phyloP scores from a whole-genome alignment of 2,329 filamentous ascomycete genomes.

The Aureobasidium sp. region DNA sequence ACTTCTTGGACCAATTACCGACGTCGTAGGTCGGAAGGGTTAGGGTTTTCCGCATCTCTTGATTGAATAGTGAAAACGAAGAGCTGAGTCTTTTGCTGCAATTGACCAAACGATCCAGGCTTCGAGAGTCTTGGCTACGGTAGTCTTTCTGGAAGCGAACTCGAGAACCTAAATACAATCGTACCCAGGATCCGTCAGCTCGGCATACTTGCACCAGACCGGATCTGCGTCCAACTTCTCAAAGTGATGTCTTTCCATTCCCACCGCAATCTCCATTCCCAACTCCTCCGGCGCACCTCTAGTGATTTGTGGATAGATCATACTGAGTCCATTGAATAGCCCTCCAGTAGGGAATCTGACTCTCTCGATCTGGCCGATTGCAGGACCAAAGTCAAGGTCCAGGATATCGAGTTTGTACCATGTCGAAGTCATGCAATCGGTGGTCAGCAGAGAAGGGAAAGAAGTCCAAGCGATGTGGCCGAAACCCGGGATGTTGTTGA shows the following conservation, averaged over 20 bases:
- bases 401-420: slow-evolving; percentile 12
- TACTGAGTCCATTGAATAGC: slow-evolving; percentile 2
- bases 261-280: slow-evolving; percentile 5
- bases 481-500: background rate
- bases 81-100: no score
- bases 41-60: no score
- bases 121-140: no score
- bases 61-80: no score
- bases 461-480: slow-evolving; percentile 1
- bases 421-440: background rate
- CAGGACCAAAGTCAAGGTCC: background rate
- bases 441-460: background rate
- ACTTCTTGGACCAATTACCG: slow-evolving; percentile 30
- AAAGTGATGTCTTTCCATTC: background rate
- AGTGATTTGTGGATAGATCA: slow-evolving; percentile 5
- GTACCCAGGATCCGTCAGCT: background rate
- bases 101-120: no score
- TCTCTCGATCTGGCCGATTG: background rate
- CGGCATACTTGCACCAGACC: slow-evolving; percentile 4
- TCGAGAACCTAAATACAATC: slow-evolving; percentile 5
- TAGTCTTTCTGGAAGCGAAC: no score
- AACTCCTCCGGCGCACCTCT: background rate
- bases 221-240: background rate
- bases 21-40: slow-evolving; percentile 33
- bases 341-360: background rate